A percentile compares a stretch with the other conserved stretches of the same genome.
Evolutionary conservation across 2,329 filamentous ascomycete species (phyloP).

Genomic region (Neonectria neomacrospora): DNA sequence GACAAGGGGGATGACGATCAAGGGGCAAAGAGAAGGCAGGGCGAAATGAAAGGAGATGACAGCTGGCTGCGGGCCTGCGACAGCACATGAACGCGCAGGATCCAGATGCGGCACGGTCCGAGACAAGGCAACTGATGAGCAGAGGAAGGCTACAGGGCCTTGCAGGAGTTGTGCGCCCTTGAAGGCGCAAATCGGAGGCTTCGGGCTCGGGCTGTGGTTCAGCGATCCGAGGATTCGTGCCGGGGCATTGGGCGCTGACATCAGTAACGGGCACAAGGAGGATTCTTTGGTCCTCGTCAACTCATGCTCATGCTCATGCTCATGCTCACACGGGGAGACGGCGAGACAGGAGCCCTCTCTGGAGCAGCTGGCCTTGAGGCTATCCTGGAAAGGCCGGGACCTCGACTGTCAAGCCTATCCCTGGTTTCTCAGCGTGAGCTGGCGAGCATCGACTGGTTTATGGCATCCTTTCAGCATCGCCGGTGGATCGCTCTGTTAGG

Average conservation of each 20-base stretch:
- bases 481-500: slow-evolving; percentile 15
- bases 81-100: slow-evolving; percentile 36
- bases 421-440: slow-evolving; percentile 15
- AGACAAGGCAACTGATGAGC: slow-evolving; percentile 36
- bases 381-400: background rate
- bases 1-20: slow-evolving; percentile 6
- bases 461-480: background rate
- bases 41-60: slow-evolving; percentile 35
- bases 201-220: slow-evolving; percentile 12
- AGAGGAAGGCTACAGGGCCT: slow-evolving; percentile 25
- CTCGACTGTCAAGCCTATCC: slow-evolving; percentile 12
- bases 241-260: slow-evolving; percentile 2
- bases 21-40: slow-evolving; percentile 18
- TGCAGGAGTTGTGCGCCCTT: slow-evolving; percentile 16
- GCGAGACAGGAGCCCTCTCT: slow-evolving; percentile 8
- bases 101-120: slow-evolving; percentile 41
- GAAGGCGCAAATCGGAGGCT: slow-evolving; percentile 11
- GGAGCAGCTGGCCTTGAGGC: background rate
- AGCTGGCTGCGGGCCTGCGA: slow-evolving; percentile 33
- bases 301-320: background rate
- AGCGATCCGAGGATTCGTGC: slow-evolving; percentile 8
- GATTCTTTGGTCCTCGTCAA: background rate
- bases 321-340: background rate
- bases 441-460: slow-evolving; percentile 6
- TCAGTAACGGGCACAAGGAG: background rate